A percentile compares a stretch with the other conserved stretches of the same genome.
These are phyloP conservation scores for Vanrija sp. DNA, from an alignment of 1,284 basidiomycete species.

Conservation along the genomic window DNA sequence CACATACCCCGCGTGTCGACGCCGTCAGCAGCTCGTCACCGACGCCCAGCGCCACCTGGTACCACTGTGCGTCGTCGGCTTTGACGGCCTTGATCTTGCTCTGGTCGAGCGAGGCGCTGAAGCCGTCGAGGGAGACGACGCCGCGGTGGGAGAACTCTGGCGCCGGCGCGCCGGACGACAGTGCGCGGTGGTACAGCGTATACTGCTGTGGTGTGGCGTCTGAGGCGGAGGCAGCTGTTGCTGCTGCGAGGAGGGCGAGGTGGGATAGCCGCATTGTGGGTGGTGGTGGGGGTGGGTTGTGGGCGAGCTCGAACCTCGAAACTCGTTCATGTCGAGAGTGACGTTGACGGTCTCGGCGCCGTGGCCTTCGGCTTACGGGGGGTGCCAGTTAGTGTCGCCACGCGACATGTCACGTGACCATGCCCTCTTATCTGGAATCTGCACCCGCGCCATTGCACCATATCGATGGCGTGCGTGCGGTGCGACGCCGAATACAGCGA, in stretches of 20 bases:
- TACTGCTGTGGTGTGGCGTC: constrained; percentile 9
- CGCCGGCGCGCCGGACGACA: neutral
- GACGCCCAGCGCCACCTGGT: constrained; percentile 18
- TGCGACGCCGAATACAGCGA: too few relatives aligned
- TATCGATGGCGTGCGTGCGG: too few relatives aligned
- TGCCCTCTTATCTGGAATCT: too few relatives aligned
- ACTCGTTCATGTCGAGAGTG: too few relatives aligned
- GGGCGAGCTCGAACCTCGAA: neutral
- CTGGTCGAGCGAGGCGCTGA: neutral
- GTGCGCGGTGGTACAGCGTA: constrained; percentile 18
- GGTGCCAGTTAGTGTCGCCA: too few relatives aligned
- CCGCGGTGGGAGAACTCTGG: constrained; percentile 12
- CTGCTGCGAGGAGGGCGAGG: constrained; percentile 5
- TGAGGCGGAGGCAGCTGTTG: neutral
- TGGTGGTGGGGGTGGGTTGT: neutral
- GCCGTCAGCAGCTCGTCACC: constrained; percentile 8
- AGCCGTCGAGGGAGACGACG: constrained; percentile 2
- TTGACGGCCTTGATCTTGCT: neutral
- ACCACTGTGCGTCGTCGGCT: constrained; percentile 5
- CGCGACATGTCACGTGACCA: too few relatives aligned
- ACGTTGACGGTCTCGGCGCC: too few relatives aligned
- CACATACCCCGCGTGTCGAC: constrained; percentile 14
- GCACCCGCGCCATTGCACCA: too few relatives aligned
- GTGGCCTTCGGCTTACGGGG: too few relatives aligned
- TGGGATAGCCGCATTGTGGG: constrained; percentile 4